Evolutionary conservation across 345 rosid species (phyloP).

Genomic region (Capsella bursapastoris): DNA sequence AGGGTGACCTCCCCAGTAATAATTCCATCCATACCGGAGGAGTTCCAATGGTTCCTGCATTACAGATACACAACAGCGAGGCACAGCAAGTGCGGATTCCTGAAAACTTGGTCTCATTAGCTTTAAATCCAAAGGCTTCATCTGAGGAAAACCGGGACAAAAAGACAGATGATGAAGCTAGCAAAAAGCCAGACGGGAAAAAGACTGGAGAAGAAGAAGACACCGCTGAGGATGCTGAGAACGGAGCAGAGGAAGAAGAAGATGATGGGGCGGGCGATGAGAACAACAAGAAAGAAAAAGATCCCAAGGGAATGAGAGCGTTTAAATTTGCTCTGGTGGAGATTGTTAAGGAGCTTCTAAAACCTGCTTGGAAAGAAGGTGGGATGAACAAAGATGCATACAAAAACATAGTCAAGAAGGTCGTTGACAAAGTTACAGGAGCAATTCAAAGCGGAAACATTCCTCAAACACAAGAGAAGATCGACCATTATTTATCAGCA

Average conservation of each 20-base stretch:
- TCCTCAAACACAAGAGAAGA: conserved; percentile 94
- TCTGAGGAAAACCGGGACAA: conserved; percentile 41
- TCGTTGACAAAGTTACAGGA: conserved; percentile 87
- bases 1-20: conserved; percentile 50
- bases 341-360: conserved; percentile 86
- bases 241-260: conserved; percentile 53
- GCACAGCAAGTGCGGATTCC: conserved; percentile 39
- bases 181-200: conserved; percentile 47
- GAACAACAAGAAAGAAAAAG: conserved; percentile 71
- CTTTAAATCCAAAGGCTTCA: conserved; percentile 42
- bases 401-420: conserved; percentile 96
- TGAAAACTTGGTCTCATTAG: conserved; percentile 40
- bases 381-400: conserved; percentile 84
- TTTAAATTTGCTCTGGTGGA: conserved; percentile 92
- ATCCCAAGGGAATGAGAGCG: conserved; percentile 67
- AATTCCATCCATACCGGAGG: conserved; percentile 52
- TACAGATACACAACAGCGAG: conserved; percentile 41
- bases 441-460: conserved; percentile 70
- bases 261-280: conserved; percentile 47
- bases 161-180: conserved; percentile 48
- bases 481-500: conserved; percentile 77
- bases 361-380: conserved; percentile 96
- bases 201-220: conserved; percentile 47
- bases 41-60: conserved; percentile 29
- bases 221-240: conserved; percentile 44